Conservation (phyloP, 768 basidiomycete genomes). For the Suillus decipiens region DNA sequence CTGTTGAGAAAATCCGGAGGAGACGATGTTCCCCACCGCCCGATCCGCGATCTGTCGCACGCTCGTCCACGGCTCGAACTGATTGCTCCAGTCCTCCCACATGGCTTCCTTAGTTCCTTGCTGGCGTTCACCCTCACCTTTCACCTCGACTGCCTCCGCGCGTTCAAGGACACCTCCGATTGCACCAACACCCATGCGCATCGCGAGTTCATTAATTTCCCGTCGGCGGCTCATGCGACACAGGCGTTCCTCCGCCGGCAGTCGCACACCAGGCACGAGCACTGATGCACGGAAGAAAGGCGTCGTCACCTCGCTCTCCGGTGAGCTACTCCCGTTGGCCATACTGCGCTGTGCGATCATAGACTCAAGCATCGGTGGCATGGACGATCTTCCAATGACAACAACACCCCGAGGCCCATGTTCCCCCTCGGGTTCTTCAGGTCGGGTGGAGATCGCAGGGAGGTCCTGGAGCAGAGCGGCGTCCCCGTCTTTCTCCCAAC, state of each 20-base stretch:
- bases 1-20: conserved; percentile 18
- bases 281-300: conserved; percentile 71
- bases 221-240: conserved; percentile 62
- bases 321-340: conserved; percentile 19
- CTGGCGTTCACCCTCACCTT: conserved; percentile 10
- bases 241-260: conserved; percentile 51
- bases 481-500: conserved; percentile 71
- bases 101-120: conserved; percentile 30
- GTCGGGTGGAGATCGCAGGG: conserved; percentile 47
- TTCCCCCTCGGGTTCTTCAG: conserved; percentile 38
- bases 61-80: conserved; percentile 66
- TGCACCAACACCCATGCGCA: conserved; percentile 80
- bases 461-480: conserved; percentile 60
- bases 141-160: conserved; percentile 9
- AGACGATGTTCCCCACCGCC: conserved; percentile 66
- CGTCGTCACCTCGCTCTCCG: conserved; percentile 28
- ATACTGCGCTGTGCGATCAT: conserved; percentile 20
- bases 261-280: conserved; percentile 64
- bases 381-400: conserved; percentile 49
- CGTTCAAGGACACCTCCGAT: conserved; percentile 67
- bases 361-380: conserved; percentile 28
- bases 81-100: conserved; percentile 70
- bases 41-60: conserved; percentile 76
- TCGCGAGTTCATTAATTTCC: conserved; percentile 78
- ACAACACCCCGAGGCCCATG: conserved; percentile 43